phyloP scores from a whole-genome alignment of 306 rosid genomes.

The Lagenaria siceraria region DNA sequence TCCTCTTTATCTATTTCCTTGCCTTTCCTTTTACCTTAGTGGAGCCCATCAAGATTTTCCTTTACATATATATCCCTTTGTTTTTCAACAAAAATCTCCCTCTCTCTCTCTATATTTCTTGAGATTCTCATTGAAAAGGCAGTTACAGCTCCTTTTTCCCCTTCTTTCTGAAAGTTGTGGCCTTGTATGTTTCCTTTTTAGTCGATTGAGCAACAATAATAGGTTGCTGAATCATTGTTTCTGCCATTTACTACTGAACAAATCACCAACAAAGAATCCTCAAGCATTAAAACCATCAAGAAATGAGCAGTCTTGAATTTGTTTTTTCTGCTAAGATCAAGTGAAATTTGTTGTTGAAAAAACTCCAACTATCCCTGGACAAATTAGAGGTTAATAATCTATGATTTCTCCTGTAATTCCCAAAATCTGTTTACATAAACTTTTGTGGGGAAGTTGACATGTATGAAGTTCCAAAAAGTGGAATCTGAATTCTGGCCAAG shows the following conservation, averaged over 20 bases:
- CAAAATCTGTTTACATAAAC: background rate
- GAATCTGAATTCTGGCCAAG: background rate
- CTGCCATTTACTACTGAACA: background rate
- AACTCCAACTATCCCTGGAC: background rate
- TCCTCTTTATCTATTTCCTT: background rate
- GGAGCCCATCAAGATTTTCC: slow-evolving; percentile 28
- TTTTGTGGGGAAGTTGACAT: background rate
- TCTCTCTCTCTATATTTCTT: background rate
- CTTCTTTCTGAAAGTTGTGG: background rate
- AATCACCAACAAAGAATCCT: background rate
- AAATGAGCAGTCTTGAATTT: background rate
- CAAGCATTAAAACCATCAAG: background rate
- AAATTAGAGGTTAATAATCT: background rate
- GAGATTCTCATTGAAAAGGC: background rate
- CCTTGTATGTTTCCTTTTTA: background rate
- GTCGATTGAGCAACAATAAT: background rate
- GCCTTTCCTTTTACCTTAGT: slow-evolving; percentile 25
- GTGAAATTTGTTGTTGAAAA: background rate
- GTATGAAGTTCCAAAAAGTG: background rate
- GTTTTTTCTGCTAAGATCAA: background rate
- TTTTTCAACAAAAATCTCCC: background rate
- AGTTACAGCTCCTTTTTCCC: background rate
- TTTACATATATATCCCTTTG: background rate
- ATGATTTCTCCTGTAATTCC: background rate
- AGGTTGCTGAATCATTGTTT: background rate